A percentile compares a stretch with the other conserved stretches of the same genome.
Evolutionary conservation across 805 yeast genomes (phyloP).

Genomic region (Torulaspora microellipsoides): DNA sequence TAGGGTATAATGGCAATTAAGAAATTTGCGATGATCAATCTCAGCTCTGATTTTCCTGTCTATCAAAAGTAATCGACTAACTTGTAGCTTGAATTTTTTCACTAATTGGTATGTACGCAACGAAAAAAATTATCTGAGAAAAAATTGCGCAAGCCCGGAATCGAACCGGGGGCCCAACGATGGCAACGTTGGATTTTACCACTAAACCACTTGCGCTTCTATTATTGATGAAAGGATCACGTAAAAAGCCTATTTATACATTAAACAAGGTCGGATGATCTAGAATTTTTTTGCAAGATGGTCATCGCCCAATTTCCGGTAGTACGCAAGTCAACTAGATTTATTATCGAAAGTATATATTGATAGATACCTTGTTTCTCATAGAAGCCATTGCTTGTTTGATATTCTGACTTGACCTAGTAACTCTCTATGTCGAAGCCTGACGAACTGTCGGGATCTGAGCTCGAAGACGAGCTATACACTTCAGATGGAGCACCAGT

Average conservation of each 20-base stretch:
- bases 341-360: too few species aligned
- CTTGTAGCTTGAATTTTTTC: conserved; percentile 1
- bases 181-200: conserved; percentile 33
- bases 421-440: conserved; percentile 8
- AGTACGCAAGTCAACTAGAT: too few species aligned
- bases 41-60: too few species aligned
- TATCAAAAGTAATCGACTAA: too few species aligned
- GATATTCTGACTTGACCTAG: too few species aligned
- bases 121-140: neutral
- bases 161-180: conserved; percentile 34
- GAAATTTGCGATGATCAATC: neutral
- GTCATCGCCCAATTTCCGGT: neutral
- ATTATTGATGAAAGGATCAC: too few species aligned
- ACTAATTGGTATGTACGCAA: neutral
- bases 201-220: conserved; percentile 30
- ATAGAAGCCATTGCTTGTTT: too few species aligned
- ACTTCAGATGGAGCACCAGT: conserved; percentile 36
- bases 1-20: neutral
- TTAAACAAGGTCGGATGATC: too few species aligned
- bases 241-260: too few species aligned
- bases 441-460: conserved; percentile 18
- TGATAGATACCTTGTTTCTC: too few species aligned
- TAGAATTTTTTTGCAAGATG: neutral
- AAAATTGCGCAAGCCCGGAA: conserved; percentile 31
- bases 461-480: conserved; percentile 22